Percentiles rank a stretch among this genome's conserved stretches.
Conservation (phyloP, 2,329 filamentous ascomycete genomes). For the Botrytis pseudocinerea region DNA sequence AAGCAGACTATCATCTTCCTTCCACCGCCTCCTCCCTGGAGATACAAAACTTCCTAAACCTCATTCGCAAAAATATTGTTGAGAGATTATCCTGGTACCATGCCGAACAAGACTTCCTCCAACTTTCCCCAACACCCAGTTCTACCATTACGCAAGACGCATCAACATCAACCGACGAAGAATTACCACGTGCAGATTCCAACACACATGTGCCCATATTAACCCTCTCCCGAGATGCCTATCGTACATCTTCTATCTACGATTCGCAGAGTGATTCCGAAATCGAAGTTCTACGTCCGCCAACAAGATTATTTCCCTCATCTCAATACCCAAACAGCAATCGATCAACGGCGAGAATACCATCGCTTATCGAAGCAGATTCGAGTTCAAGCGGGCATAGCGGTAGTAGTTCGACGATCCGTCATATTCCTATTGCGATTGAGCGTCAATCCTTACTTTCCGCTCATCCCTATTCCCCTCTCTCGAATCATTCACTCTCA, state of each 20-base stretch:
- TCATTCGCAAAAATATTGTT: slow-evolving; percentile 52
- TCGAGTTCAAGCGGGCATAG: not conserved
- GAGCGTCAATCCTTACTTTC: not conserved
- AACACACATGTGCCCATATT: not conserved
- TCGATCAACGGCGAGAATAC: not conserved
- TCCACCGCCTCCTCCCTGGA: slow-evolving; percentile 56
- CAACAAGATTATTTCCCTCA: not conserved
- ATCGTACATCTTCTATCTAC: slow-evolving; percentile 23
- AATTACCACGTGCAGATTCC: not conserved
- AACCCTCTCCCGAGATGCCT: not conserved
- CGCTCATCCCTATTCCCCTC: not conserved
- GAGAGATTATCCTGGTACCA: slow-evolving; percentile 50
- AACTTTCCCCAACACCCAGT: not conserved
- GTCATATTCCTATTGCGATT: slow-evolving; percentile 2
- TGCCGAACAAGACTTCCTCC: slow-evolving; percentile 42
- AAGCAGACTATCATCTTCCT: slow-evolving; percentile 58
- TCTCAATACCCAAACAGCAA: not conserved
- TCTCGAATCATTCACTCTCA: not conserved
- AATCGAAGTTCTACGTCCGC: not conserved
- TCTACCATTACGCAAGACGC: slow-evolving; percentile 2
- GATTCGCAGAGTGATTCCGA: slow-evolving; percentile 3
- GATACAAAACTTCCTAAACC: slow-evolving; percentile 54
- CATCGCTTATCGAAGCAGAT: not conserved
- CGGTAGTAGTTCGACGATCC: not conserved
- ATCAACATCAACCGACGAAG: slow-evolving; percentile 4